Conservation (phyloP, 2,329 filamentous ascomycete genomes). For the Hypoxylon sp. region DNA sequence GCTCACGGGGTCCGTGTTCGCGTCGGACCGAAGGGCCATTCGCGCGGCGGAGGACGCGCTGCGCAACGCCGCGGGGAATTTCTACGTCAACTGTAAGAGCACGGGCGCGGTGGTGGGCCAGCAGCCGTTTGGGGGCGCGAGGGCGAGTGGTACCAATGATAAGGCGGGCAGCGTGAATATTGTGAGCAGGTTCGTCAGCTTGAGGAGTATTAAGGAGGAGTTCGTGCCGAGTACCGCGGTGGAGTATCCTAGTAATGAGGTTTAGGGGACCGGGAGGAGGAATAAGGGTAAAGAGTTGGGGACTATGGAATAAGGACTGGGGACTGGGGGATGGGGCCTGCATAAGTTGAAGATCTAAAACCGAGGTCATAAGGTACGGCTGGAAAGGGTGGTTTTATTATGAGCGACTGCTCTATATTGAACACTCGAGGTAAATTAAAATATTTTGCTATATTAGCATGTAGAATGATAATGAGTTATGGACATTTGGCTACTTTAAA, state of each 20-base stretch:
- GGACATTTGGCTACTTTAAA: background rate
- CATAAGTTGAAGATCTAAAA: background rate
- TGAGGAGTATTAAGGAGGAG: constrained; percentile 81
- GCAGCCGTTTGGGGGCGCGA: constrained; percentile 78
- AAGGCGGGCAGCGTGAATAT: constrained; percentile 78
- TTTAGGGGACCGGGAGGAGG: constrained; percentile 55
- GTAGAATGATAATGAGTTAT: constrained; percentile 9
- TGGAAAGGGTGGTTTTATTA: background rate
- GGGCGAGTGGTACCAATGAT: constrained; percentile 80
- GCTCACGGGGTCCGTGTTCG: constrained; percentile 83
- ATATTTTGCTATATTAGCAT: background rate
- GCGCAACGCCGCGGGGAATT: constrained; percentile 83
- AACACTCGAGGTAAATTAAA: background rate
- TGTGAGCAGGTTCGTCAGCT: constrained; percentile 76
- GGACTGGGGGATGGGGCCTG: background rate
- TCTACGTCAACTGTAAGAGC: constrained; percentile 89
- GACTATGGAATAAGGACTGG: background rate
- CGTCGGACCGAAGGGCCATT: constrained; percentile 75
- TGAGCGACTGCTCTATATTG: background rate
- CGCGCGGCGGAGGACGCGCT: constrained; percentile 79
- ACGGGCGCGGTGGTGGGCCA: constrained; percentile 81
- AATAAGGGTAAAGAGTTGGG: background rate
- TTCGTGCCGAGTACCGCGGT: constrained; percentile 75
- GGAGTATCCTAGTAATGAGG: constrained; percentile 79
- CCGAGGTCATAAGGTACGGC: background rate